These are phyloP conservation scores for Cajanus cajan DNA, from an alignment of 306 rosid genomes.

Conservation along the genomic window DNA sequence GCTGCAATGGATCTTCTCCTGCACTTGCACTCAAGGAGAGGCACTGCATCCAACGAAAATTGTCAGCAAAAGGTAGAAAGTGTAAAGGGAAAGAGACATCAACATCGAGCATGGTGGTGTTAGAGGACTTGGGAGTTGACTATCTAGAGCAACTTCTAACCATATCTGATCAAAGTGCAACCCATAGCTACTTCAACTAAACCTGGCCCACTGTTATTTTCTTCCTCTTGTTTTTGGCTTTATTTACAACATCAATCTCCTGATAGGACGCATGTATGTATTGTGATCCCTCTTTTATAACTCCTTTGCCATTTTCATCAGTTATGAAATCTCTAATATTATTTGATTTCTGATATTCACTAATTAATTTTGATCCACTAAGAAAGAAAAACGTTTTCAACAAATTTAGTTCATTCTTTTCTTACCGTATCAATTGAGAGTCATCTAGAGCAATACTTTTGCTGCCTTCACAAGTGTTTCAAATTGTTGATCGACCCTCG, in stretches of 20 bases:
- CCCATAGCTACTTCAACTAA: not conserved
- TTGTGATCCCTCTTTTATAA: not conserved
- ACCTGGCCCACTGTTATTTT: not conserved
- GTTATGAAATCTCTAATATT: too few relatives aligned
- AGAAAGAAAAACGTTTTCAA: too few relatives aligned
- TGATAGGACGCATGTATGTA: too few relatives aligned
- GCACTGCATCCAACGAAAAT: not conserved
- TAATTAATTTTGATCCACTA: too few relatives aligned
- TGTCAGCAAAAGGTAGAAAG: constrained; percentile 3
- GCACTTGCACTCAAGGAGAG: too few relatives aligned
- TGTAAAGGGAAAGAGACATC: constrained; percentile 15
- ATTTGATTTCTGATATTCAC: too few relatives aligned
- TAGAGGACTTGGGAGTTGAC: constrained; percentile 62
- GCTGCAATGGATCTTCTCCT: too few relatives aligned
- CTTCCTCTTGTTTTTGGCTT: not conserved
- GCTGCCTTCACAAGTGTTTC: too few relatives aligned
- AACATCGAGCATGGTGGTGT: constrained; percentile 24
- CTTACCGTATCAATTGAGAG: too few relatives aligned
- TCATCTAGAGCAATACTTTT: too few relatives aligned
- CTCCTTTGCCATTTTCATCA: not conserved
- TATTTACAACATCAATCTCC: not conserved
- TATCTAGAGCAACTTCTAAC: constrained; percentile 59
- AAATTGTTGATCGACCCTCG: too few relatives aligned
- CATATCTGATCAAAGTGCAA: constrained; percentile 6
- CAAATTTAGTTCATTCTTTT: too few relatives aligned